Evolutionary conservation across 768 basidiomycete genomes (phyloP).

Genomic region (Phaeolepiota aurea): DNA sequence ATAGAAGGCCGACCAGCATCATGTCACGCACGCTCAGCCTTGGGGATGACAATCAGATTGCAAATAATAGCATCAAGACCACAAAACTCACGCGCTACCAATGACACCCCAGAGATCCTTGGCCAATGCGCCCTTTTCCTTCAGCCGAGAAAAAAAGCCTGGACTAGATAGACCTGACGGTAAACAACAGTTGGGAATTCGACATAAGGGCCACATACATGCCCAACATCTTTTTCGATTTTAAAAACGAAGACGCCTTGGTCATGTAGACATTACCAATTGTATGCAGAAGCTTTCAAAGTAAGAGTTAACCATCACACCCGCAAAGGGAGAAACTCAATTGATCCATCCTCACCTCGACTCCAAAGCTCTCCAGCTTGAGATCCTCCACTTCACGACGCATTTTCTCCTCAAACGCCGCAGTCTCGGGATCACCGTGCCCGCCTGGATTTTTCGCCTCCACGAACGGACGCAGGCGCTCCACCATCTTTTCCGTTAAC

Average conservation of each 20-base stretch:
- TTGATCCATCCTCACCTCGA: conserved; percentile 54
- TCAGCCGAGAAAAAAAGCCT: conserved; percentile 89
- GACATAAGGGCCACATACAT: conserved; percentile 42
- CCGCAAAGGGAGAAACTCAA: neutral
- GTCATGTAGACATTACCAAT: conserved; percentile 89
- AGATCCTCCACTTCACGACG: conserved; percentile 85
- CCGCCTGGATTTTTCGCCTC: conserved; percentile 81
- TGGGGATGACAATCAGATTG: conserved; percentile 1
- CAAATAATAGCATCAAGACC: neutral
- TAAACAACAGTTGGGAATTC: conserved; percentile 3
- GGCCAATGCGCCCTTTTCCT: conserved; percentile 87
- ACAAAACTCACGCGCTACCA: conserved; percentile 73
- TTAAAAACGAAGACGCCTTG: conserved; percentile 88
- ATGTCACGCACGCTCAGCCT: conserved; percentile 70
- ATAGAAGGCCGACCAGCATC: conserved; percentile 39
- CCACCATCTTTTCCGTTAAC: conserved; percentile 73
- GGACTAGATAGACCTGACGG: conserved; percentile 45
- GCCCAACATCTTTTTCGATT: conserved; percentile 85
- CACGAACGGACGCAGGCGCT: conserved; percentile 83
- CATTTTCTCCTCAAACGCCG: conserved; percentile 69
- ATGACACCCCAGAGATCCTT: conserved; percentile 98
- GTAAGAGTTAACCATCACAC: conserved; percentile 1
- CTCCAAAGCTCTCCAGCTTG: conserved; percentile 95
- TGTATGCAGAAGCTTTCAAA: conserved; percentile 67
- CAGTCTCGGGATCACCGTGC: conserved; percentile 77